Conservation (phyloP, 371 early-diverging fungal genomes). For the Lichtheimia ornata region DNA sequence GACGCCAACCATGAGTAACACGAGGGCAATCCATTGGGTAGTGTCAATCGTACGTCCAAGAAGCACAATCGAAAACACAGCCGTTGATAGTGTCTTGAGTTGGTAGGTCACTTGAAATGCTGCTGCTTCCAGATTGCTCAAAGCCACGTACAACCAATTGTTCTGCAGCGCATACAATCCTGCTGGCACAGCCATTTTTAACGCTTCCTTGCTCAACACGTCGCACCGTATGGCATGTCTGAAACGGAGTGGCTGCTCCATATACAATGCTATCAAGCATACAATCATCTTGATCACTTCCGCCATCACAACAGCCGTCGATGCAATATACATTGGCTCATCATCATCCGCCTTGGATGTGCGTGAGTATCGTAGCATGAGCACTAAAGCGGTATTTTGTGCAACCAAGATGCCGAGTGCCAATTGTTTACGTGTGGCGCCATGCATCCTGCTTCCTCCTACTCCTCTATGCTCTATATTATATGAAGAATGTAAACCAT, state of each 20-base stretch:
- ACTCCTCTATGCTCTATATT: too few species aligned
- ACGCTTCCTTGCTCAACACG: constrained; percentile 42
- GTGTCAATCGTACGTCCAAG: constrained; percentile 65
- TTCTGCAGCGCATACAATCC: constrained; percentile 92
- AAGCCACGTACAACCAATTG: constrained; percentile 89
- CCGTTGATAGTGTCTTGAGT: constrained; percentile 95
- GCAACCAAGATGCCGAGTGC: constrained; percentile 58
- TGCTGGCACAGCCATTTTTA: constrained; percentile 82
- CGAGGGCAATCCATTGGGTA: constrained; percentile 83
- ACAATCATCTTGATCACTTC: constrained; percentile 57
- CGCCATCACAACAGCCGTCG: constrained; percentile 69
- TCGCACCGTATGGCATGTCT: constrained; percentile 19
- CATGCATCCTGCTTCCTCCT: neutral
- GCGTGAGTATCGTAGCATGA: constrained; percentile 70
- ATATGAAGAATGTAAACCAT: too few species aligned
- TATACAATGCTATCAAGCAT: constrained; percentile 22
- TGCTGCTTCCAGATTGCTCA: constrained; percentile 86
- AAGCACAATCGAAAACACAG: constrained; percentile 84
- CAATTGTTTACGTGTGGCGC: constrained; percentile 21
- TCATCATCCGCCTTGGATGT: constrained; percentile 40
- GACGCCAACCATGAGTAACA: constrained; percentile 85
- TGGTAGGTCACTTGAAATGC: constrained; percentile 97
- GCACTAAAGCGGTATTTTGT: constrained; percentile 63
- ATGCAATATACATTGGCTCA: constrained; percentile 64
- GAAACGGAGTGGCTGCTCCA: constrained; percentile 7